Base-by-base conservation (phyloP, 2,329 filamentous ascomycete genomes). In the Diatrype stigma region DNA sequence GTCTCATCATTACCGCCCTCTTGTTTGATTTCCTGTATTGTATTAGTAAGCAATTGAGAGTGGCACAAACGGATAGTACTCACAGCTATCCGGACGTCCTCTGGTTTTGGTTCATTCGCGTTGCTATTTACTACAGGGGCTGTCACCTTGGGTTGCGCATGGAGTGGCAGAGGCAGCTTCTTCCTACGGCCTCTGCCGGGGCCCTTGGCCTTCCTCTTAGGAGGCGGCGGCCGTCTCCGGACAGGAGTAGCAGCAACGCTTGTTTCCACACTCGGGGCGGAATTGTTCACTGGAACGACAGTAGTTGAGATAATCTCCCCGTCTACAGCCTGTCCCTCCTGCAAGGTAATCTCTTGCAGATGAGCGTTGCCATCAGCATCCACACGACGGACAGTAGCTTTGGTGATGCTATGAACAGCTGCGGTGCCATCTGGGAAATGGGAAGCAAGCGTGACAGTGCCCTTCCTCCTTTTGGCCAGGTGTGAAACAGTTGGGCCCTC, bases 351-450 rank as follows among this genome's bases (percentile, higher is more conserved):
- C 62, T 95, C 90, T 67, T 94, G 90, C 2, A 93, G 85, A 54
- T 89, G 90, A 10, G 89, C 80, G 60, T 93, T 93, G 22, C 92
- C 92, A 1, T 84, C 82, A 4, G 86, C 85, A 64, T 96, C 90
- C 11, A 86, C 74, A 58, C 87, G 85, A 60, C 88, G 84, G 48
- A 96, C 89, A 21, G 87, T 94, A 0, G 89, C 90, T 62, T 87
- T 87, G 7, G 89, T 86, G 61, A 94, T 71, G 6, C 76, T 89
- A 3, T 82, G 78, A 2, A 75, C 76, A 16, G 71, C 61, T 2
- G 66, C 71, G 10, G 74, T 70, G 6, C 68, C 64, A n/a, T 72
- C 68, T 47, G 79, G 66, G 3, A 78, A 72, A 63, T 73, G 77
- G 35, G 79, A 77, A 5, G 79, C 73, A 34, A 82, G 72, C 1